Percentiles rank a stretch among this genome's conserved stretches.
These are phyloP conservation scores for Lepidium aucheri DNA, from an alignment of 345 rosid species.

Conservation along the genomic window DNA sequence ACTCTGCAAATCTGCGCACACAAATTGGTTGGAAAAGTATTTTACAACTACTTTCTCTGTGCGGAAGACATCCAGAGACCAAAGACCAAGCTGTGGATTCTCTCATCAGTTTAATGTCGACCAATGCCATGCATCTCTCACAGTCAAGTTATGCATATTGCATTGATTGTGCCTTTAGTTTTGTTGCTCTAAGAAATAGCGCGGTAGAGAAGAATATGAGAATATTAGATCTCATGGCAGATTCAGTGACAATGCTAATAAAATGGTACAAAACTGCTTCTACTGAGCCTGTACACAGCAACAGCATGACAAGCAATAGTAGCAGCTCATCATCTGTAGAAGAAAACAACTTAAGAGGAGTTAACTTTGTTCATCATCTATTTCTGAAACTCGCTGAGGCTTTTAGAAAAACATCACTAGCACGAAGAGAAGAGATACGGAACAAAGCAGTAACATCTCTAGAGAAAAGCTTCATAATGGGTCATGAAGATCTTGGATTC, in stretches of 20 bases:
- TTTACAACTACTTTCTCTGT: constrained; percentile 56
- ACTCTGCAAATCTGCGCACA: constrained; percentile 54
- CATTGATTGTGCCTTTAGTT: constrained; percentile 74
- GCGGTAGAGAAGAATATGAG: constrained; percentile 65
- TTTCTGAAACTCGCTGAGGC: constrained; percentile 81
- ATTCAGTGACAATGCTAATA: constrained; percentile 42
- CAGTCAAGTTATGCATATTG: constrained; percentile 53
- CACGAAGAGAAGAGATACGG: constrained; percentile 75
- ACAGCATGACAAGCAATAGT: constrained; percentile 38
- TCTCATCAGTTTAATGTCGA: constrained; percentile 51
- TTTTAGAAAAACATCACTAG: constrained; percentile 64
- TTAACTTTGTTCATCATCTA: constrained; percentile 33
- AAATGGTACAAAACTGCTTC: constrained; percentile 45
- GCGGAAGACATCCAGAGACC: constrained; percentile 65
- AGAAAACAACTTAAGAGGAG: constrained; percentile 42
- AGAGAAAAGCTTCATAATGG: constrained; percentile 44
- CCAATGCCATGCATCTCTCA: constrained; percentile 35
- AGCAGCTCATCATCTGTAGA: constrained; percentile 43
- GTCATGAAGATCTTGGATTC: constrained; percentile 53
- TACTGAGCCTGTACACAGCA: constrained; percentile 36
- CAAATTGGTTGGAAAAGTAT: constrained; percentile 77
- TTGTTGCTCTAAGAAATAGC: constrained; percentile 56
- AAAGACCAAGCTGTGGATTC: constrained; percentile 71
- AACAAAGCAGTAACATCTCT: constrained; percentile 58
- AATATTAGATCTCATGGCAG: constrained; percentile 62